These are phyloP conservation scores for Cladosporium sp. DNA, from an alignment of 2,329 filamentous ascomycete species.

Conservation along the genomic window DNA sequence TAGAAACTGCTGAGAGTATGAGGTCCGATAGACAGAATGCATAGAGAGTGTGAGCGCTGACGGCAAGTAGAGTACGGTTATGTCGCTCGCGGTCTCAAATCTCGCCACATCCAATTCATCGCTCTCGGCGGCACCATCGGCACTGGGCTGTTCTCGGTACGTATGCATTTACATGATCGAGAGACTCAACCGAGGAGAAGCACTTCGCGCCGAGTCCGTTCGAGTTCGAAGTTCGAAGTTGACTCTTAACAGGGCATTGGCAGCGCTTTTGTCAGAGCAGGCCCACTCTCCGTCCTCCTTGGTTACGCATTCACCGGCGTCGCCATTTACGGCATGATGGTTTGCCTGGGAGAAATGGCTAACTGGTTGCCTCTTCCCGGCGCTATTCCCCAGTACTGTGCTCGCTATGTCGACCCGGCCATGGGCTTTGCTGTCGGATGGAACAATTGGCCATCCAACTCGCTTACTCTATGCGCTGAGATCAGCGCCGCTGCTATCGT, in stretches of 20 bases:
- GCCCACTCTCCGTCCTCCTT: constrained; percentile 25
- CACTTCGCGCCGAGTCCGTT: no score
- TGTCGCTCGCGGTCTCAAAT: constrained; percentile 17
- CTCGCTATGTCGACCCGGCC: constrained; percentile 37
- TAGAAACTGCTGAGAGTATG: not conserved
- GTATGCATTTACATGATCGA: no score
- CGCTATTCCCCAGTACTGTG: constrained; percentile 33
- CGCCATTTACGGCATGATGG: constrained; percentile 37
- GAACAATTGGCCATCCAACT: constrained; percentile 31
- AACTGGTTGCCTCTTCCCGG: constrained; percentile 37
- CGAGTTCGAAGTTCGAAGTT: constrained; percentile 15
- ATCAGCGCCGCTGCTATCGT: constrained; percentile 61
- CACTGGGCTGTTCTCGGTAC: not conserved
- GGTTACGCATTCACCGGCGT: constrained; percentile 38
- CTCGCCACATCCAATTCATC: constrained; percentile 24
- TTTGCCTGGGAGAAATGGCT: constrained; percentile 39
- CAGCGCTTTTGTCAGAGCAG: constrained; percentile 20
- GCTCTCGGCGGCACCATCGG: constrained; percentile 23
- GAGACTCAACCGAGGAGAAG: no score
- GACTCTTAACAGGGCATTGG: constrained; percentile 22
- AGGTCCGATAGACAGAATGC: not conserved
- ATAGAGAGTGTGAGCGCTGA: not conserved
- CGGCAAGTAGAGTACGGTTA: not conserved
- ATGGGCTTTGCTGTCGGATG: constrained; percentile 32
- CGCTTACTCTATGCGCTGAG: constrained; percentile 43